These are phyloP conservation scores for Neurospora sp. DNA, from an alignment of 495 filamentous ascomycete genomes.

Conservation along the genomic window DNA sequence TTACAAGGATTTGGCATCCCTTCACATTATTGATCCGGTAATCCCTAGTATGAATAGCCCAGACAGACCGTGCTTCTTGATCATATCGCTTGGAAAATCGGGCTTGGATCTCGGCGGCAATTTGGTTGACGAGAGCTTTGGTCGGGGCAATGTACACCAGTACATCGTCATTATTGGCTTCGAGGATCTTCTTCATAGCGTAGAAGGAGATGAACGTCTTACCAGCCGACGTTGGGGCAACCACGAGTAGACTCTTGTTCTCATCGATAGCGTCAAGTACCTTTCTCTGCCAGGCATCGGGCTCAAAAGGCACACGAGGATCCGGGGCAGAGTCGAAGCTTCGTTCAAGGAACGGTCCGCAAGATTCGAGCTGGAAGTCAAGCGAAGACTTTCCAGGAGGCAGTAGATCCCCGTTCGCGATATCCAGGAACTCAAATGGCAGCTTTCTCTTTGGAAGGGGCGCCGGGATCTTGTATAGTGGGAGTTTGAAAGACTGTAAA, in stretches of 20 bases:
- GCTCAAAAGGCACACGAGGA: conserved; percentile 54
- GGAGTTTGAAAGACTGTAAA: not conserved
- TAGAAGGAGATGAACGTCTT: conserved; percentile 59
- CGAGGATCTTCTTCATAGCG: conserved; percentile 65
- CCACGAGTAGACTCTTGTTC: conserved; percentile 57
- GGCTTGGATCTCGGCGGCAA: conserved; percentile 58
- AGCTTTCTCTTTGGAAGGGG: not conserved
- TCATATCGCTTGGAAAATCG: conserved; percentile 53
- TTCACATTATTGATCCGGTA: conserved; percentile 59
- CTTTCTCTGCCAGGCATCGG: conserved; percentile 65
- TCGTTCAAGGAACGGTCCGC: conserved; percentile 65
- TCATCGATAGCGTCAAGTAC: conserved; percentile 65
- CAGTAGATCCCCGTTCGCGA: not conserved
- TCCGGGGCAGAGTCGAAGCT: conserved; percentile 58
- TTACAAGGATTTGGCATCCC: conserved; percentile 65
- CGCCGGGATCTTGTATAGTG: not conserved
- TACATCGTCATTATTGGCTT: conserved; percentile 53
- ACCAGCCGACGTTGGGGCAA: conserved; percentile 64
- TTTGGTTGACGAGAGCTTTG: conserved; percentile 75
- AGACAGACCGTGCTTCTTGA: conserved; percentile 52
- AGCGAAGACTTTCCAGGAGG: conserved; percentile 6
- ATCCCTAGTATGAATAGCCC: conserved; percentile 71
- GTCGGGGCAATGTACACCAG: conserved; percentile 74
- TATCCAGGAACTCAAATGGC: conserved; percentile 4
- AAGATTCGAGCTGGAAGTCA: conserved; percentile 56